Evolutionary conservation across 2,329 filamentous ascomycete species (phyloP).

Genomic region (Pseudogymnoascus sp.): DNA sequence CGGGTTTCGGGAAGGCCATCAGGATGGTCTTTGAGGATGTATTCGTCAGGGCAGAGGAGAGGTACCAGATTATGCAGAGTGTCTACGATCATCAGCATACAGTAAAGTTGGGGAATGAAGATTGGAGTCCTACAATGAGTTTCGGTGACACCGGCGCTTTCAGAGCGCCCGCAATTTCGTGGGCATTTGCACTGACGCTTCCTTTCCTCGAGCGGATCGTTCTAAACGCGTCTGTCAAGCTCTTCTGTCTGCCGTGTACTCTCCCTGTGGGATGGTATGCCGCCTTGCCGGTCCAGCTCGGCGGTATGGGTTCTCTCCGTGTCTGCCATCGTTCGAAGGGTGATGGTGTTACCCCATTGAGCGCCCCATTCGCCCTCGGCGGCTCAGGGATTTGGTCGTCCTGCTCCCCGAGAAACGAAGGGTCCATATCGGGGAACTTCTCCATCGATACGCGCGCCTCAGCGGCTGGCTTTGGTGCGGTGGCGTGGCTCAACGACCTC

Average conservation of each 20-base stretch:
- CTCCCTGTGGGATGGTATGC: conserved; percentile 17
- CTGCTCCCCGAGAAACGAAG: conserved; percentile 14
- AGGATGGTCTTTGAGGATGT: conserved; percentile 97
- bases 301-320: conserved; percentile 24
- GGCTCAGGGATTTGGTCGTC: background rate
- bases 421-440: conserved; percentile 46
- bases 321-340: conserved; percentile 49
- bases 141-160: conserved; percentile 82
- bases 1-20: conserved; percentile 81
- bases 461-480: background rate
- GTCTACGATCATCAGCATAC: conserved; percentile 43
- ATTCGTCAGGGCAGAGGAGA: conserved; percentile 90
- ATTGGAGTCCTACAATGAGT: conserved; percentile 59
- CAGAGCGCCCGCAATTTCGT: conserved; percentile 85
- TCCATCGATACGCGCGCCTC: conserved; percentile 34
- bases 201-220: conserved; percentile 72
- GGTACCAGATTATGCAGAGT: conserved; percentile 87
- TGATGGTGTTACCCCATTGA: conserved; percentile 19
- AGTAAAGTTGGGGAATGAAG: background rate
- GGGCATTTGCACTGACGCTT: conserved; percentile 86
- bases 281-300: conserved; percentile 23
- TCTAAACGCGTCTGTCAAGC: conserved; percentile 77
- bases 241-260: conserved; percentile 69
- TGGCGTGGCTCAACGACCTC: conserved; percentile 1
- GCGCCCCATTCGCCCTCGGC: conserved; percentile 19